These are phyloP conservation scores for Exophiala viscosa DNA, from an alignment of 2,329 filamentous ascomycete genomes.

Conservation along the genomic window DNA sequence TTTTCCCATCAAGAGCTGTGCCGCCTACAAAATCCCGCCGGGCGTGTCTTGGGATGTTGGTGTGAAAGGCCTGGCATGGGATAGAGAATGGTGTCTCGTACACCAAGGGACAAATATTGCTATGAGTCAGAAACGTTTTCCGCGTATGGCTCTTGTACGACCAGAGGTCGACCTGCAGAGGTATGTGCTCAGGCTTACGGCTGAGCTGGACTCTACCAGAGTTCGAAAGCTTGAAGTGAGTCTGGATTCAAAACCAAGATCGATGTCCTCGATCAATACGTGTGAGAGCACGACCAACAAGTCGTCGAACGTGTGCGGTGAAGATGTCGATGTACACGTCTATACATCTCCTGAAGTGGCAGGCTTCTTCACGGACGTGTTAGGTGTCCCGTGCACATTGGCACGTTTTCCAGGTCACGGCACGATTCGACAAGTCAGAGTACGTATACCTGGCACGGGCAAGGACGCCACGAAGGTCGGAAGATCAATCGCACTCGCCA, in stretches of 20 bases:
- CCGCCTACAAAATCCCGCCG: slow-evolving; percentile 66
- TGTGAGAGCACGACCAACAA: slow-evolving; percentile 35
- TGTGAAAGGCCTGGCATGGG: slow-evolving; percentile 83
- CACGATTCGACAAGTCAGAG: slow-evolving; percentile 22
- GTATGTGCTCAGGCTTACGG: slow-evolving; percentile 61
- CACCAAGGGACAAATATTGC: slow-evolving; percentile 80
- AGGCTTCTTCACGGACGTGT: slow-evolving; percentile 69
- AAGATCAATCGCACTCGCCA: slow-evolving; percentile 72
- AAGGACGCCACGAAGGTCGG: slow-evolving; percentile 42
- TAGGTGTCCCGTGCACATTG: slow-evolving; percentile 76
- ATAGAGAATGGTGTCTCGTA: slow-evolving; percentile 93
- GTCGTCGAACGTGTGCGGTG: slow-evolving; percentile 75
- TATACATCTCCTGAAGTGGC: slow-evolving; percentile 67
- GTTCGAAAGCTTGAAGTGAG: slow-evolving; percentile 43
- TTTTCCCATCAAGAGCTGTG: slow-evolving; percentile 94
- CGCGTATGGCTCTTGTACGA: slow-evolving; percentile 78
- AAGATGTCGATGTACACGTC: slow-evolving; percentile 65
- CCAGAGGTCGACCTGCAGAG: slow-evolving; percentile 68
- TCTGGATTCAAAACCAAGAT: slow-evolving; percentile 51
- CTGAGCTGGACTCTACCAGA: slow-evolving; percentile 35
- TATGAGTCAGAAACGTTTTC: slow-evolving; percentile 83
- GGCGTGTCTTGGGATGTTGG: slow-evolving; percentile 69
- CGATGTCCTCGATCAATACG: slow-evolving; percentile 34
- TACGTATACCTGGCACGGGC: slow-evolving; percentile 54
- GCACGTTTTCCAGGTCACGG: slow-evolving; percentile 70